These are phyloP conservation scores for Gentiana straminea DNA, from an alignment of 257 asterid species.

Conservation along the genomic window DNA sequence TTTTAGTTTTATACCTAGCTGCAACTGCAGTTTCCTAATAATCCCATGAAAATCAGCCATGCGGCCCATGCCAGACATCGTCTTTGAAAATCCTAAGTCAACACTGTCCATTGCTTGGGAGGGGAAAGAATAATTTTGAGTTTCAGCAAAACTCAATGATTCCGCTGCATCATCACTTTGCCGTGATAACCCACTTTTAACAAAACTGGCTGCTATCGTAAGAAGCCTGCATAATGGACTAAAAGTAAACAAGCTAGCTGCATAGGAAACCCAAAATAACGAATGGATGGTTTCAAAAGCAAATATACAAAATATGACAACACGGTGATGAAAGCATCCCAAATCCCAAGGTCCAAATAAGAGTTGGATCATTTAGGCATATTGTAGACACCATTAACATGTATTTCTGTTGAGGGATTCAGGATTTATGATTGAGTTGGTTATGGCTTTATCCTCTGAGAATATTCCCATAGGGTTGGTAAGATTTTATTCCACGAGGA, in stretches of 20 bases:
- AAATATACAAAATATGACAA: not conserved
- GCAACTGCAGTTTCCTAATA: slow-evolving; percentile 67
- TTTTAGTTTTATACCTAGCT: slow-evolving; percentile 45
- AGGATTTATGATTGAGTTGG: not conserved
- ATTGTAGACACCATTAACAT: not conserved
- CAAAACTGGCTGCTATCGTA: slow-evolving; percentile 66
- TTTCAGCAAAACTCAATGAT: slow-evolving; percentile 28
- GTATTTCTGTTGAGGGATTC: not conserved
- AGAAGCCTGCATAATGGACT: slow-evolving; percentile 75
- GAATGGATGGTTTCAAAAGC: not conserved
- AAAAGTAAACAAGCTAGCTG: slow-evolving; percentile 7
- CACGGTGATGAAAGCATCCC: not conserved
- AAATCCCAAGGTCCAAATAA: too few species aligned
- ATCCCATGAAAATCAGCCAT: slow-evolving; percentile 70
- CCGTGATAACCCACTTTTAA: slow-evolving; percentile 58
- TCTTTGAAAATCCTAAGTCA: slow-evolving; percentile 33
- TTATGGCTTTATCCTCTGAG: not conserved
- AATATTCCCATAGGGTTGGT: not conserved
- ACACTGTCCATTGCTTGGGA: slow-evolving; percentile 24
- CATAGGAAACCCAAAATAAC: not conserved
- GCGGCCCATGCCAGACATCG: slow-evolving; percentile 28
- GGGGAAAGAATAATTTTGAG: slow-evolving; percentile 21
- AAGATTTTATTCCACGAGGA: too few species aligned
- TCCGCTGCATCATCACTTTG: slow-evolving; percentile 40
- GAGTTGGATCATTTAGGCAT: too few species aligned